Evolutionary conservation across 768 basidiomycete species (phyloP).

Genomic region (Scleroderma bovista): DNA sequence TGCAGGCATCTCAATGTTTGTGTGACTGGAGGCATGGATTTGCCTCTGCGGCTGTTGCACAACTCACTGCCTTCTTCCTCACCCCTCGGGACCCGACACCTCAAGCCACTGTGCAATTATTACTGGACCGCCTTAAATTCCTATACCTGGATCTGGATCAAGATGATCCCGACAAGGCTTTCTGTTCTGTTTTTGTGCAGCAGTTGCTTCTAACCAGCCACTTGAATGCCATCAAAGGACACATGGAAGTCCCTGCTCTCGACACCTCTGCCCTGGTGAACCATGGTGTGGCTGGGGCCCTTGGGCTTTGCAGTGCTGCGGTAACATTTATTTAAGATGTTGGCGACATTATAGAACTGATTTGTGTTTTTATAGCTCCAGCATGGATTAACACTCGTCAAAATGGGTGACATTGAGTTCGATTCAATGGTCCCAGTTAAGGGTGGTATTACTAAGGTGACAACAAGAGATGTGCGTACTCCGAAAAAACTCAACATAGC

Average conservation of each 20-base stretch:
- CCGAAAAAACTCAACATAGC: conserved; percentile 1
- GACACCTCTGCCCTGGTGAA: not conserved
- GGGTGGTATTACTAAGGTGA: not conserved
- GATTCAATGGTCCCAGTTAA: not conserved
- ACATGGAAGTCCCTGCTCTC: not conserved
- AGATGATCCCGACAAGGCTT: not conserved
- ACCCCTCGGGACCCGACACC: not conserved
- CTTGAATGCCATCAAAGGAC: not conserved
- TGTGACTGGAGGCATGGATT: not conserved
- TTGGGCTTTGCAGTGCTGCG: not conserved
- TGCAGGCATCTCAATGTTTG: not conserved
- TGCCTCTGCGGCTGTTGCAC: not conserved
- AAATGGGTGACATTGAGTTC: not conserved
- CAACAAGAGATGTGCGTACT: not conserved
- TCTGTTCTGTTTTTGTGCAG: not conserved
- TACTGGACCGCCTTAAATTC: not conserved
- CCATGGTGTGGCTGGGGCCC: not conserved
- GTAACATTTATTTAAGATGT: not conserved
- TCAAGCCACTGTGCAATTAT: not conserved
- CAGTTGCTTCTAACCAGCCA: not conserved
- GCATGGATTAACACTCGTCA: not conserved
- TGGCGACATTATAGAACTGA: not conserved
- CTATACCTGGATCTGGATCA: not conserved
- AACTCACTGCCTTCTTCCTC: not conserved
- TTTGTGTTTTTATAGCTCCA: not conserved